Conservation (phyloP, 345 rosid species). For the Durio zibethinus region DNA sequence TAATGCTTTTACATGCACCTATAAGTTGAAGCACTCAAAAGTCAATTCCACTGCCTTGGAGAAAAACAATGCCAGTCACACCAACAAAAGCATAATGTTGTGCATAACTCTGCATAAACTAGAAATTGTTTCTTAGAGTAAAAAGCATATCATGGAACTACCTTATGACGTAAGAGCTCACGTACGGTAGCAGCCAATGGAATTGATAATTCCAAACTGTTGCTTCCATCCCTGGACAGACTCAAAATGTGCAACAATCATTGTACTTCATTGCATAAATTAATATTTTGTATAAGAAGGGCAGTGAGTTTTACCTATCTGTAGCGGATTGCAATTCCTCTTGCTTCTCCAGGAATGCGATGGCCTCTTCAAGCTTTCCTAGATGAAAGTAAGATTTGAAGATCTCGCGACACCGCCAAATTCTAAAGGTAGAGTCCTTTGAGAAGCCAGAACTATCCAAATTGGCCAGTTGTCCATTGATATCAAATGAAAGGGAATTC, state of each 20-base stretch:
- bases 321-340: slow-evolving; percentile 38
- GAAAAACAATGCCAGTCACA: not conserved
- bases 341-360: slow-evolving; percentile 63
- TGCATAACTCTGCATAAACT: not conserved
- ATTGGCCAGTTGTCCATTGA: slow-evolving; percentile 28
- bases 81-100: not conserved
- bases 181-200: slow-evolving; percentile 60
- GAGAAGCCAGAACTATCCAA: slow-evolving; percentile 36
- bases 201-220: slow-evolving; percentile 48
- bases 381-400: slow-evolving; percentile 72
- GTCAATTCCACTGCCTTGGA: not conserved
- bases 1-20: not conserved
- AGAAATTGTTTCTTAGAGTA: not conserved
- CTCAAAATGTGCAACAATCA: slow-evolving; percentile 16
- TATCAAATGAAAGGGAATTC: slow-evolving; percentile 40
- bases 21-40: not conserved
- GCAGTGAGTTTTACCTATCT: slow-evolving; percentile 40
- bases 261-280: slow-evolving; percentile 13
- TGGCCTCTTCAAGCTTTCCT: slow-evolving; percentile 92
- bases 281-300: not conserved
- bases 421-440: slow-evolving; percentile 42
- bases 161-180: slow-evolving; percentile 79
- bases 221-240: slow-evolving; percentile 38
- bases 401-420: slow-evolving; percentile 65
- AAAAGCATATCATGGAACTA: slow-evolving; percentile 22